These are phyloP conservation scores for Poterioochromonas sp. DNA, from an alignment of 352 stramenopile genomes.

Conservation along the genomic window DNA sequence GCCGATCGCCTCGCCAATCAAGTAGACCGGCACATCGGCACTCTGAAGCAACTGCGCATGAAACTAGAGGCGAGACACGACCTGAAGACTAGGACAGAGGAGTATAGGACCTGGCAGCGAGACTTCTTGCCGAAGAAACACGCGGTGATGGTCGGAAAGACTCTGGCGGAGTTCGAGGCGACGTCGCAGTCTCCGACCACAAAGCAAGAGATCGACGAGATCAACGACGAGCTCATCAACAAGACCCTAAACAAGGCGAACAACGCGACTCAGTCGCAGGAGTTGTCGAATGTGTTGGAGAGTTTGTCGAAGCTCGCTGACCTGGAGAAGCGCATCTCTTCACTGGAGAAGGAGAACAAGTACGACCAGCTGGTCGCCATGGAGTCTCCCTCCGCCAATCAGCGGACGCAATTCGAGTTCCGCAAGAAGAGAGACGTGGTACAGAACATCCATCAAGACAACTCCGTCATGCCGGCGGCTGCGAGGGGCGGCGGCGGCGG, in stretches of 20 bases:
- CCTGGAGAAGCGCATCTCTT: conserved; percentile 68
- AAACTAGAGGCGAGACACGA: conserved; percentile 39
- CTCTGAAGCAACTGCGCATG: conserved; percentile 57
- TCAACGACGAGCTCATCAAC: background rate
- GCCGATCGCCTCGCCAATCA: conserved; percentile 61
- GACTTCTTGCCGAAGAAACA: conserved; percentile 43
- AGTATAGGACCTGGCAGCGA: conserved; percentile 41
- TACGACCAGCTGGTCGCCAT: conserved; percentile 37
- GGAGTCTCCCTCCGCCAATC: background rate
- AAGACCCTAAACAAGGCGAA: conserved; percentile 5
- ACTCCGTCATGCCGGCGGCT: background rate
- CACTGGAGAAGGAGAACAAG: conserved; percentile 59
- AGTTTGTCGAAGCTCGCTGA: conserved; percentile 74
- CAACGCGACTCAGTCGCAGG: background rate
- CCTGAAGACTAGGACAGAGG: conserved; percentile 33
- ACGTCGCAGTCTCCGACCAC: background rate
- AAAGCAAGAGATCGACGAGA: conserved; percentile 29
- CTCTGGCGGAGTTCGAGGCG: conserved; percentile 26
- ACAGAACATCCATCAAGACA: background rate
- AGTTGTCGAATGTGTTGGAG: conserved; percentile 53
- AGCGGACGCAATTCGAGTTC: conserved; percentile 22
- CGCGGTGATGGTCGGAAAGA: conserved; percentile 38
- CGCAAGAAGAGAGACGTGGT: conserved; percentile 1
- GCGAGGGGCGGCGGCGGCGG: background rate
- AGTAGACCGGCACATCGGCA: conserved; percentile 72